Base-by-base conservation (phyloP, 148 eudicot genomes). In the Tetragonia tetragonoides region DNA sequence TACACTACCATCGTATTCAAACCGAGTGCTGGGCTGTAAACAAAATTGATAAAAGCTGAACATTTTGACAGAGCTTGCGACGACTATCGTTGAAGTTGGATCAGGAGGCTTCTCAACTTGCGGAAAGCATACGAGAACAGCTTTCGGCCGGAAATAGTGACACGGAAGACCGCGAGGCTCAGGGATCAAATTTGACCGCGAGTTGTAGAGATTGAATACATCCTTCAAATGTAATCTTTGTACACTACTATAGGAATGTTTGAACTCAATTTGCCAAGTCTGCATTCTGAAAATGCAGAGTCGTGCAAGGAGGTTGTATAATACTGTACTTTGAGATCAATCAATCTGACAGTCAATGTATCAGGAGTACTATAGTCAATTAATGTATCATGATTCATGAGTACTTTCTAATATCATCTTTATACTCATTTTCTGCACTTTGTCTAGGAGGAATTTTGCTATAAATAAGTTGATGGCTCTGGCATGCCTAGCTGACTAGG, bases 81-180 rank as follows among this genome's bases (percentile, higher is more conserved):
- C 86, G 98, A 75, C 82, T 78, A 4, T 87, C 93, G 8, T 56
- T 95, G 76, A 86, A 88, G 81, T 80, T 86, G 66, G 94, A 90
- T 70, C 70, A 90, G 37, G 97, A 89, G 79, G 90, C 89, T 14
- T 77, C 87, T 70, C 85, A 81, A 67, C 92, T 95, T 75, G 96
- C 87, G 53, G 83, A 87, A 61, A 68, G 86, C 84, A 90, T 95
- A 64, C 82, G 94, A 47, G 87, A 86, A 34, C 86, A 91, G 54
- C 78, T 92, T 51, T 81, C 81, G 46, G 63, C 70, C 73, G 64
- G 69, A 40, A 77, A 67, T 73, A 76, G 75, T 71, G 63, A 77
- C 66, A 39, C 62, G 10, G 84, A 83, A 62, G 89, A 85, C 68
- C 57, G 72, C 66, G 82, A 85, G 72, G 84, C 77, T 74, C 88